These are phyloP conservation scores for Leccinum uliginosum DNA, from an alignment of 768 basidiomycete genomes.

Conservation along the genomic window DNA sequence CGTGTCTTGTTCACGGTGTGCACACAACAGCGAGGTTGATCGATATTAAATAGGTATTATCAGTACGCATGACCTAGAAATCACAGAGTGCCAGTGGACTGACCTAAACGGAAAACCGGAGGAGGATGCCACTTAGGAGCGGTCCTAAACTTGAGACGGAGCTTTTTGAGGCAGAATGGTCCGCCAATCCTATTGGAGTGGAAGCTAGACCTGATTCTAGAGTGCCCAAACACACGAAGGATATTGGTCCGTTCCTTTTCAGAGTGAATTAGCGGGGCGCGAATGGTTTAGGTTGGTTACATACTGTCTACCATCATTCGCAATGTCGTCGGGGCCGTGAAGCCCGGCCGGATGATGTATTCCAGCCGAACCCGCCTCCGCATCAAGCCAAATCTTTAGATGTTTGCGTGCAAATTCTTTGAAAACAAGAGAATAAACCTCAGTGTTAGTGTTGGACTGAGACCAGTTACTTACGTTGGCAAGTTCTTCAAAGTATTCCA, in stretches of 20 bases:
- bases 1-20: too few relatives aligned
- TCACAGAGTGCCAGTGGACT: too few relatives aligned
- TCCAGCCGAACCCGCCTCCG: slow-evolving; percentile 57
- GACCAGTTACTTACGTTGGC: slow-evolving; percentile 95
- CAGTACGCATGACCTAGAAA: too few relatives aligned
- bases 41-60: too few relatives aligned
- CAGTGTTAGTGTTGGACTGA: slow-evolving; percentile 96
- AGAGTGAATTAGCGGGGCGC: slow-evolving; percentile 1
- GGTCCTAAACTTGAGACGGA: too few relatives aligned
- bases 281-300: slow-evolving; percentile 24
- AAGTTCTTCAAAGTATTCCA: slow-evolving; percentile 98
- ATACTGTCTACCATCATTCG: slow-evolving; percentile 71
- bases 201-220: too few relatives aligned
- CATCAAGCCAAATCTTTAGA: slow-evolving; percentile 88
- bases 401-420: slow-evolving; percentile 89
- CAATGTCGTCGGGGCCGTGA: slow-evolving; percentile 67
- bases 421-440: slow-evolving; percentile 95
- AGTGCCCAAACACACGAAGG: slow-evolving; percentile 89
- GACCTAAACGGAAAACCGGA: too few relatives aligned
- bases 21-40: too few relatives aligned
- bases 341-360: slow-evolving; percentile 75
- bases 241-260: slow-evolving; percentile 78
- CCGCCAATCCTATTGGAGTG: too few relatives aligned
- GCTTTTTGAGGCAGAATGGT: too few relatives aligned
- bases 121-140: too few relatives aligned